Evolutionary conservation across 345 rosid species (phyloP).

Genomic region (Murraya paniculata): DNA sequence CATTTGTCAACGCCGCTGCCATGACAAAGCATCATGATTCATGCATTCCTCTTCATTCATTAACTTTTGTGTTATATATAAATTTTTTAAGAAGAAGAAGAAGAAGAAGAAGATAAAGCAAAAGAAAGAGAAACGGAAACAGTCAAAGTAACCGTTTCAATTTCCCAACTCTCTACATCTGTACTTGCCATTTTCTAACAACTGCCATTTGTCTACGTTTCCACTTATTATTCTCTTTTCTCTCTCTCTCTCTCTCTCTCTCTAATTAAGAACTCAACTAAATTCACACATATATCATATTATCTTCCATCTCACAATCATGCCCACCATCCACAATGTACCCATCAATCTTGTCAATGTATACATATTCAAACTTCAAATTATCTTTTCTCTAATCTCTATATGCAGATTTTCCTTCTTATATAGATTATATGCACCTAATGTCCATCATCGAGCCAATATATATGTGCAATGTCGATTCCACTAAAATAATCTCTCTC

Average conservation of each 20-base stretch:
- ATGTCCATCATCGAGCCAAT: neutral
- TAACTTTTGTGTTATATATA: too few relatives aligned
- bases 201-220: neutral
- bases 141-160: conserved; percentile 10
- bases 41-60: too few relatives aligned
- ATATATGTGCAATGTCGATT: neutral
- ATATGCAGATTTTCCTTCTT: too few relatives aligned
- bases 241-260: neutral
- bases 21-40: neutral
- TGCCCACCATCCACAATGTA: too few relatives aligned
- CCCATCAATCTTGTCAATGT: neutral
- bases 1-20: neutral
- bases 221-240: too few relatives aligned
- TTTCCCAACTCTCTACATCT: neutral
- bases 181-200: neutral
- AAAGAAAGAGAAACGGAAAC: neutral
- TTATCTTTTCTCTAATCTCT: too few relatives aligned
- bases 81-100: too few relatives aligned
- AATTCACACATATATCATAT: too few relatives aligned
- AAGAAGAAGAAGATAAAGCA: neutral
- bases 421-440: too few relatives aligned
- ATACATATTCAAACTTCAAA: neutral
- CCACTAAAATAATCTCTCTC: neutral
- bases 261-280: too few relatives aligned
- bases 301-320: too few relatives aligned